These are phyloP conservation scores for Myxozyma melibiosi DNA, from an alignment of 805 yeast species.

Conservation along the genomic window DNA sequence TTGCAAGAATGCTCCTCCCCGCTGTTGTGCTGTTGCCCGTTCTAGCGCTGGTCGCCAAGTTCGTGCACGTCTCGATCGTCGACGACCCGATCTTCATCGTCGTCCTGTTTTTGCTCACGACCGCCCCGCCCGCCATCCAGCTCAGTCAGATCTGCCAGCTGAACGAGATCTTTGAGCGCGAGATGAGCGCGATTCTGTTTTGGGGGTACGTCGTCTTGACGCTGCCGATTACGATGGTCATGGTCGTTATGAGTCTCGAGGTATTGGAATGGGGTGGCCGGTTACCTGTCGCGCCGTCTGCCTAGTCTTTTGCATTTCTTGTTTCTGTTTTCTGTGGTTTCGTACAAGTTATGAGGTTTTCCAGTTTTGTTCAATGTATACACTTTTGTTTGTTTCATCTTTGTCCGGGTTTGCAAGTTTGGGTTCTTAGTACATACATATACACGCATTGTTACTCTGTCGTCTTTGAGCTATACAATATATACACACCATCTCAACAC, in stretches of 20 bases:
- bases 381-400: too few relatives aligned
- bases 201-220: slow-evolving; percentile 69
- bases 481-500: too few relatives aligned
- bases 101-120: slow-evolving; percentile 59
- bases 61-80: slow-evolving; percentile 49
- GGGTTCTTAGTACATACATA: too few relatives aligned
- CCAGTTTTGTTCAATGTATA: too few relatives aligned
- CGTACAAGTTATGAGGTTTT: too few relatives aligned
- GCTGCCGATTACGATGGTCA: slow-evolving; percentile 58
- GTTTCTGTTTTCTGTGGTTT: too few relatives aligned
- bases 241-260: slow-evolving; percentile 57
- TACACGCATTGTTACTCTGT: too few relatives aligned
- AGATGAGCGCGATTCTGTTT: slow-evolving; percentile 65
- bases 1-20: slow-evolving; percentile 65
- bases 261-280: slow-evolving; percentile 55
- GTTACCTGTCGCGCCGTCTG: slow-evolving; percentile 13
- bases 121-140: slow-evolving; percentile 70
- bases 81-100: slow-evolving; percentile 63
- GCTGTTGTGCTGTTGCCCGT: slow-evolving; percentile 56
- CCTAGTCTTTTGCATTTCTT: background rate
- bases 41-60: slow-evolving; percentile 56
- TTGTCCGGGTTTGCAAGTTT: too few relatives aligned
- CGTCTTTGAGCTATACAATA: too few relatives aligned
- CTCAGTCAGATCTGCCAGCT: slow-evolving; percentile 65
- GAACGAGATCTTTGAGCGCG: slow-evolving; percentile 61